Conservation (phyloP, 1,139 yeast species). For the Debaryomyces sp. region DNA sequence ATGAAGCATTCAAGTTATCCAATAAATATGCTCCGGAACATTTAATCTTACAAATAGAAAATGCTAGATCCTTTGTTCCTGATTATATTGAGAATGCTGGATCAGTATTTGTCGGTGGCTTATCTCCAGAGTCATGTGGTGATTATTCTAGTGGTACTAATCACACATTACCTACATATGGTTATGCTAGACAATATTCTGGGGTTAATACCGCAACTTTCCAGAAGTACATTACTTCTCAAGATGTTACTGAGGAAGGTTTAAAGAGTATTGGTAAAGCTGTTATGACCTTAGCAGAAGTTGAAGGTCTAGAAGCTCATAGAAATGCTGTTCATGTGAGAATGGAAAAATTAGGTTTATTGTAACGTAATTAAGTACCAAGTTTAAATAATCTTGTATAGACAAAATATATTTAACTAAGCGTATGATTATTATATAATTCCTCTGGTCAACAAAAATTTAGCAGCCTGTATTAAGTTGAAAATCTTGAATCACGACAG, state of each 20-base stretch:
- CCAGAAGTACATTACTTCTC: conserved; percentile 93
- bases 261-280: conserved; percentile 87
- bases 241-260: conserved; percentile 85
- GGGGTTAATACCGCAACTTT: conserved; percentile 97
- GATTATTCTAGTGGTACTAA: conserved; percentile 98
- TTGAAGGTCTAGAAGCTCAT: conserved; percentile 96
- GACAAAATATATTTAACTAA: not conserved
- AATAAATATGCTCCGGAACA: conserved; percentile 97
- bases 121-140: conserved; percentile 97
- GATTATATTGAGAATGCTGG: conserved; percentile 88
- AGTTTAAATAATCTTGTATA: not conserved
- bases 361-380: conserved; percentile 8
- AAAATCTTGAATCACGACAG: too few species aligned
- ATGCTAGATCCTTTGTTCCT: conserved; percentile 73
- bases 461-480: too few species aligned
- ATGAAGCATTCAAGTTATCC: conserved; percentile 56
- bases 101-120: conserved; percentile 92
- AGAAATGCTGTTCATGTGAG: conserved; percentile 94
- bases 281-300: conserved; percentile 94
- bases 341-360: conserved; percentile 73
- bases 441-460: too few species aligned
- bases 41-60: conserved; percentile 82
- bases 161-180: conserved; percentile 97
- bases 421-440: too few species aligned
- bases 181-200: conserved; percentile 95